Evolutionary conservation across 78 protist genomes (phyloP).

Genomic region (Dictyostelium capitatum): DNA sequence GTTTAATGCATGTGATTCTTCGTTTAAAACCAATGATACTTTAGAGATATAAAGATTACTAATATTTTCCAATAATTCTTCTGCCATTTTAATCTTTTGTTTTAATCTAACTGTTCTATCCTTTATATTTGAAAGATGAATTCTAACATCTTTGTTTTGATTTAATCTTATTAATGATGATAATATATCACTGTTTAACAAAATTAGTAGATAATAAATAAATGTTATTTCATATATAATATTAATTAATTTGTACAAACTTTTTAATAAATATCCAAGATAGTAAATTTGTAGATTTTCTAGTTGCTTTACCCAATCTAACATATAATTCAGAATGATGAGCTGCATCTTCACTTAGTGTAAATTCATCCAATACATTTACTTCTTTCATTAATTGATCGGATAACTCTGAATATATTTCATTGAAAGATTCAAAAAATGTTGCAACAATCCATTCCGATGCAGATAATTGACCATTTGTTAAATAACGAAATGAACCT

Average conservation of each 20-base stretch:
- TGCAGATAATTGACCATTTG: not conserved
- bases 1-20: constrained; percentile 67
- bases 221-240: too few relatives aligned
- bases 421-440: constrained; percentile 60
- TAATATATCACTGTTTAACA: constrained; percentile 74
- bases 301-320: constrained; percentile 56
- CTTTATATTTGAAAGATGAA: constrained; percentile 45
- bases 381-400: constrained; percentile 37
- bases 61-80: constrained; percentile 56
- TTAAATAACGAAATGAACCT: constrained; percentile 40
- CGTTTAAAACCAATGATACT: constrained; percentile 57
- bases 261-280: constrained; percentile 51
- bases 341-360: constrained; percentile 2
- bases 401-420: not conserved
- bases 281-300: constrained; percentile 50
- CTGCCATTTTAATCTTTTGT: constrained; percentile 52
- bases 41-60: constrained; percentile 44
- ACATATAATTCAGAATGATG: constrained; percentile 43
- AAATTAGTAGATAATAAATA: too few relatives aligned
- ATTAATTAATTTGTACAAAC: not conserved
- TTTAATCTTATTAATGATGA: constrained; percentile 47
- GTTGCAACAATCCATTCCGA: constrained; percentile 40
- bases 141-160: constrained; percentile 18
- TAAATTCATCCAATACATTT: constrained; percentile 36
- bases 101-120: constrained; percentile 42